Evolutionary conservation across 2,329 filamentous ascomycete genomes (phyloP).

Genomic region (Paecilomyces dactylethromorphus): DNA sequence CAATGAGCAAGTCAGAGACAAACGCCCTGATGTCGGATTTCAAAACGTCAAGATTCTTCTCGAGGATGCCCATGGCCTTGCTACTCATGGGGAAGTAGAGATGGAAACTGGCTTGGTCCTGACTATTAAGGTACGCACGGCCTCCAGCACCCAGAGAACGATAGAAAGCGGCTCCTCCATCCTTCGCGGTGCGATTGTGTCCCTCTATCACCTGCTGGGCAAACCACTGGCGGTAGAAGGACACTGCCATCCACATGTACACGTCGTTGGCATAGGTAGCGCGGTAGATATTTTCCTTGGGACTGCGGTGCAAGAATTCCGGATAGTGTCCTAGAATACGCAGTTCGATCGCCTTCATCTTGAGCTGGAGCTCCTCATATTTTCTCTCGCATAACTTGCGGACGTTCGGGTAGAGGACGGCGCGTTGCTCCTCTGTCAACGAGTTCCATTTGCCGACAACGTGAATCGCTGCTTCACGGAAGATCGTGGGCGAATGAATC

Average conservation of each 20-base stretch:
- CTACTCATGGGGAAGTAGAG: constrained; percentile 20
- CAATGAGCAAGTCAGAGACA: constrained; percentile 29
- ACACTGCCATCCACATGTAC: constrained; percentile 45
- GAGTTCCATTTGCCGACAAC: constrained; percentile 24
- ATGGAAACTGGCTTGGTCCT: constrained; percentile 18
- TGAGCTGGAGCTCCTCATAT: constrained; percentile 12
- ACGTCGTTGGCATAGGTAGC: constrained; percentile 43
- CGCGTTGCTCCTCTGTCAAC: constrained; percentile 12
- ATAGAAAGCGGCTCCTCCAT: constrained; percentile 45
- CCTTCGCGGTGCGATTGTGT: constrained; percentile 29
- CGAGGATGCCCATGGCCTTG: constrained; percentile 18
- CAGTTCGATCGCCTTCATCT: constrained; percentile 21
- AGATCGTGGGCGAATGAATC: constrained; percentile 38
- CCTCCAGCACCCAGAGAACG: constrained; percentile 32
- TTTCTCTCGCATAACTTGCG: constrained; percentile 18
- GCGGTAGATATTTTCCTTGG: constrained; percentile 27
- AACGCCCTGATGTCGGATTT: constrained; percentile 31
- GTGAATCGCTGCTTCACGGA: constrained; percentile 25
- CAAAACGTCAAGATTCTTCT: constrained; percentile 25
- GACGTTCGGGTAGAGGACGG: constrained; percentile 11
- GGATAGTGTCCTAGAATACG: constrained; percentile 22
- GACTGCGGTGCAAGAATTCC: constrained; percentile 33
- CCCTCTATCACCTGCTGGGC: constrained; percentile 33
- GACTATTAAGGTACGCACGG: constrained; percentile 36
- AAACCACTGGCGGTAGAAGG: constrained; percentile 43